A percentile compares a stretch with the other conserved stretches of the same genome.
phyloP scores from a whole-genome alignment of 1,284 basidiomycete species.

The Inonotus obliquus region DNA sequence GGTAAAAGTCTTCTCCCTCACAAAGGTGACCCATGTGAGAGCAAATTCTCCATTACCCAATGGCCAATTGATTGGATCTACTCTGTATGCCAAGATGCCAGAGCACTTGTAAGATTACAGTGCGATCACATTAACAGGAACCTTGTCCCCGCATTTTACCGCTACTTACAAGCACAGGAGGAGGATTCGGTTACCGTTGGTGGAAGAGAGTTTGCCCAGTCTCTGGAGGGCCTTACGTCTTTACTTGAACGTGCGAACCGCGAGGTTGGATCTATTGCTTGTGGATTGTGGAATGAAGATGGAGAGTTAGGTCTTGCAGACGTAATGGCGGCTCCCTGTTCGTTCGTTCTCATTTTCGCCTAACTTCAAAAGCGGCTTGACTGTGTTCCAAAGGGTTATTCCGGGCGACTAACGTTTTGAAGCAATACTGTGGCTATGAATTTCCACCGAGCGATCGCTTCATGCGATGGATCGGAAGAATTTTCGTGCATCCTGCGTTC shows the following conservation, averaged over 20 bases:
- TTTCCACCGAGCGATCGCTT: conserved; percentile 46
- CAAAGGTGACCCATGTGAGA: conserved; percentile 53
- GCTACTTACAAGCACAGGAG: conserved; percentile 74
- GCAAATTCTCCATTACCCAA: conserved; percentile 3
- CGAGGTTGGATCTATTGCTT: conserved; percentile 34
- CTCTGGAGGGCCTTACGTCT: conserved; percentile 48
- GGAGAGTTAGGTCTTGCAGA: conserved; percentile 64
- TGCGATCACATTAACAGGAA: conserved; percentile 61
- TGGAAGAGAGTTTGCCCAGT: conserved; percentile 53
- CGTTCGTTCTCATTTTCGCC: conserved; percentile 24
- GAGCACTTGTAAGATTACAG: conserved; percentile 64
- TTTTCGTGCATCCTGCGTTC: conserved; percentile 62
- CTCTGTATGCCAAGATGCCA: conserved; percentile 44
- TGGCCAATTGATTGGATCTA: not conserved
- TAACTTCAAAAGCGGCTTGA: not conserved
- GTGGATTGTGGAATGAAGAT: conserved; percentile 52
- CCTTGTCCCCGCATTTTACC: conserved; percentile 74
- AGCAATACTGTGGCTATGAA: conserved; percentile 65
- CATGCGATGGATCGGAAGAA: conserved; percentile 46
- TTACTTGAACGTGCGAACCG: conserved; percentile 56
- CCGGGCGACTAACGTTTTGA: conserved; percentile 59
- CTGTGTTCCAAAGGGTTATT: conserved; percentile 49
- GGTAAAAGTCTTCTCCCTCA: conserved; percentile 54
- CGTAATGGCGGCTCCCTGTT: conserved; percentile 73
- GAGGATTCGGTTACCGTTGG: conserved; percentile 47